Percentiles rank a stretch among this genome's conserved stretches.
phyloP scores from a whole-genome alignment of 202 grass and related monocot species.

The Elaeis oleifera region DNA sequence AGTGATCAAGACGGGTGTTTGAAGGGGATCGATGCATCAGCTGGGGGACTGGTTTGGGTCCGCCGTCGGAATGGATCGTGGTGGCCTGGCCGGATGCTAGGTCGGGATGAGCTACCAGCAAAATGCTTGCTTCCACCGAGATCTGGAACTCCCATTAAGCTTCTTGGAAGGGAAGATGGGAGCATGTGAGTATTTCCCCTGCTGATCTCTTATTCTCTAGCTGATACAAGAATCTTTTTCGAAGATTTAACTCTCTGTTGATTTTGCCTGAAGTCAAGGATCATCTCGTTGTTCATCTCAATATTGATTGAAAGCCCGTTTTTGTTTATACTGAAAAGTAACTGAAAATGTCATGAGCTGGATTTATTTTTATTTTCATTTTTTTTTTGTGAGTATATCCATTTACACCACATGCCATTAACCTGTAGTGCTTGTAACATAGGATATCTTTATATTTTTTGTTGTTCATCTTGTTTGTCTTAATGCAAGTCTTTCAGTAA shows the following conservation, averaged over 20 bases:
- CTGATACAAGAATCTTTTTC: background rate
- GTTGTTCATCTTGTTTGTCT: no score
- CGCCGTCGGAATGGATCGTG: slow-evolving; percentile 96
- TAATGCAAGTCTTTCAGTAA: no score
- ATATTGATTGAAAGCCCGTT: no score
- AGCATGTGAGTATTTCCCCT: slow-evolving; percentile 52
- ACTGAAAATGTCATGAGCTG: no score
- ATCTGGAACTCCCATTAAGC: slow-evolving; percentile 90
- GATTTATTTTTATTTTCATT: no score
- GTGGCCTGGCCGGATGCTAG: slow-evolving; percentile 90
- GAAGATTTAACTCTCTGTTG: background rate
- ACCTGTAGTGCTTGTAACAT: no score
- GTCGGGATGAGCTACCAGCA: slow-evolving; percentile 49
- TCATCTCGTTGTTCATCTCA: no score
- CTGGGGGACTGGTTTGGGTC: slow-evolving; percentile 79
- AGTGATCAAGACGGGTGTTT: slow-evolving; percentile 10
- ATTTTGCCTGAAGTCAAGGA: background rate
- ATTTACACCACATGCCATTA: no score
- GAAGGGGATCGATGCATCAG: slow-evolving; percentile 38
- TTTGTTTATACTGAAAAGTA: no score
- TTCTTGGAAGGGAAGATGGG: slow-evolving; percentile 81
- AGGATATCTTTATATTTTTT: no score
- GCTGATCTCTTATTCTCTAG: slow-evolving; percentile 1
- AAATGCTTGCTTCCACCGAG: slow-evolving; percentile 55
- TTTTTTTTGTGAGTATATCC: no score